Conservation (phyloP, 75 land plant genomes). For the Adiantum capillusveneris region DNA sequence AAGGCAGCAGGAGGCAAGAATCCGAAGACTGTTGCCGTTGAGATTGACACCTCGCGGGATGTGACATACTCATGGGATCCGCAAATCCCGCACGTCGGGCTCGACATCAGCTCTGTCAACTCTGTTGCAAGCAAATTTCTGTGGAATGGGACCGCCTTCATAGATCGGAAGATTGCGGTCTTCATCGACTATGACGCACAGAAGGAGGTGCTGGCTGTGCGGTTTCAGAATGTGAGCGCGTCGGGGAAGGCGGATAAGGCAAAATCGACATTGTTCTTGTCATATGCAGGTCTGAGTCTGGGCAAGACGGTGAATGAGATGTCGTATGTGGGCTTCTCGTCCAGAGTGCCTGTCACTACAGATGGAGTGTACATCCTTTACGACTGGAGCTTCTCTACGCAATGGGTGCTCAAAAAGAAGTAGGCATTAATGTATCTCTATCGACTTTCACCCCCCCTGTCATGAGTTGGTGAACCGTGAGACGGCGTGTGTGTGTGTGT, state of each 20-base stretch:
- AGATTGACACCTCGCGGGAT: conserved; percentile 7
- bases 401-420: too few relatives aligned
- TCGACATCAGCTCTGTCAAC: conserved; percentile 11
- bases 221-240: neutral
- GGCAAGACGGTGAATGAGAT: neutral
- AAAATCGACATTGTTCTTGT: neutral
- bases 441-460: too few relatives aligned
- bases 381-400: neutral
- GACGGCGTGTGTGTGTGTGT: too few relatives aligned
- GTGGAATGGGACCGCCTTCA: neutral
- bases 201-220: neutral
- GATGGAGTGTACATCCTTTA: neutral
- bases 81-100: conserved; percentile 11
- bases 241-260: neutral
- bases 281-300: neutral
- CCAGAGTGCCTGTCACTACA: neutral
- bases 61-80: neutral
- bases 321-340: neutral
- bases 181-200: neutral
- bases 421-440: too few relatives aligned
- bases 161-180: neutral
- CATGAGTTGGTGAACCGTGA: too few relatives aligned
- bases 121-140: conserved; percentile 2
- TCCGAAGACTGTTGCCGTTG: conserved; percentile 2
- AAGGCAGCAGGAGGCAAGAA: neutral